Percentiles rank a stretch among this genome's conserved stretches.
Evolutionary conservation across 768 basidiomycete species (phyloP).

Genomic region (Boletus speciosus): DNA sequence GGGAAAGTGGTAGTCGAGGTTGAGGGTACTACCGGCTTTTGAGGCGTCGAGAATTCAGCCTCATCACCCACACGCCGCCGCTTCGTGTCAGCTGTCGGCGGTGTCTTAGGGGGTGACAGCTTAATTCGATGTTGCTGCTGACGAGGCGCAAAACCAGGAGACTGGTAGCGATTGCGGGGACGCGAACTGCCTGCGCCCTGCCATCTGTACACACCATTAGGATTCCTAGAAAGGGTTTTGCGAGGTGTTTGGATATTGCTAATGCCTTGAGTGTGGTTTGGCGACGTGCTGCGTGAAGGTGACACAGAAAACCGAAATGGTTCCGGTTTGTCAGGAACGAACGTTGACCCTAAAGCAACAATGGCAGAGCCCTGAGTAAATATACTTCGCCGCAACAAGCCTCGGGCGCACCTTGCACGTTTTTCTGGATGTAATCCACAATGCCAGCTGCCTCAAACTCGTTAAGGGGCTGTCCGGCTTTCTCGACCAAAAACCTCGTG

Average conservation of each 20-base stretch:
- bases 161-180: slow-evolving; percentile 64
- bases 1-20: slow-evolving; percentile 24
- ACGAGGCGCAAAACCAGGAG: slow-evolving; percentile 67
- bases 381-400: slow-evolving; percentile 6
- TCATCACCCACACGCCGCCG: slow-evolving; percentile 57
- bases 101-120: slow-evolving; percentile 37
- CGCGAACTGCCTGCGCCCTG: slow-evolving; percentile 75
- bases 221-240: slow-evolving; percentile 62
- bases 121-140: slow-evolving; percentile 45
- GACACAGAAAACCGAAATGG: slow-evolving; percentile 62
- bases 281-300: slow-evolving; percentile 30
- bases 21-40: slow-evolving; percentile 29
- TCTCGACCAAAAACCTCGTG: slow-evolving; percentile 45
- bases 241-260: slow-evolving; percentile 36
- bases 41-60: slow-evolving; percentile 34
- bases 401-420: slow-evolving; percentile 41
- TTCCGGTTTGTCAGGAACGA: slow-evolving; percentile 38
- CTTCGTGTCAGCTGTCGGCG: slow-evolving; percentile 49
- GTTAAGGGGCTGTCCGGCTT: slow-evolving; percentile 46
- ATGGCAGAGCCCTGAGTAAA: slow-evolving; percentile 10
- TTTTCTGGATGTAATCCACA: slow-evolving; percentile 52
- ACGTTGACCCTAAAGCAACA: slow-evolving; percentile 22
- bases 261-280: slow-evolving; percentile 16
- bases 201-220: slow-evolving; percentile 72
- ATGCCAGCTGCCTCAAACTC: slow-evolving; percentile 52